Evolutionary conservation across 2,329 filamentous ascomycete species (phyloP), one percentile per base, ranked within the genome.

Genomic region (Sporothrix variecibatus): DNA sequence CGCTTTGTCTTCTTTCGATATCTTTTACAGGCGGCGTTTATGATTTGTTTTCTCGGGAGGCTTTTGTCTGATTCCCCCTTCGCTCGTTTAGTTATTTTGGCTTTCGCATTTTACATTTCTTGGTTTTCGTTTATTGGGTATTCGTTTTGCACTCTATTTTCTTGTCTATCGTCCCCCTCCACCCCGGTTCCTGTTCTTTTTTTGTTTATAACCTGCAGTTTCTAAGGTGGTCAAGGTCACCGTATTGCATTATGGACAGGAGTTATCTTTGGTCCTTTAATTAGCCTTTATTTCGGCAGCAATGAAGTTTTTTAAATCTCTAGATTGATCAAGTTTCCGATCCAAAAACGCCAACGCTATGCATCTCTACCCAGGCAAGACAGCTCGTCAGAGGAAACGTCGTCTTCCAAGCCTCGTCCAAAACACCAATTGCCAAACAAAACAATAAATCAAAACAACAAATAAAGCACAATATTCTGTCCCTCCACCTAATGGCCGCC

Each of bases 331-430:
- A 62, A 26, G 40, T 49, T 46, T 34, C 56, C 17, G 43, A n/a
- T 31, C 70, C 38, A 64, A 43, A 72, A 82, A 85, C 84, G 82
- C 84, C 83, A 74, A 79, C 83, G 83, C 84, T 85, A 85, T 85
- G 83, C 82, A 80, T 43, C 26, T 26, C 26, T 40, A 62, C 26
- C 51, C 40, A 31, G 28, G 23, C 38, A n/a, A 23, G n/a, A 43
- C 31, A 26, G 7, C 3, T 20, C 11, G 40, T 53, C 28, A n/a
- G 11, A 40, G 12, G 31, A 26, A 12, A 49, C 15, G 40, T 40
- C n/a, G 58, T 40, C 34, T 34, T 40, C 31, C 15, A 8, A 20
- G 53, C 9, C 53, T 31, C 58, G 9, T 7, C 40, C 40, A 17
- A 34, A 71, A 71, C 12, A 34, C 23, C 58, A 69, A 11, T 58